phyloP scores from a whole-genome alignment of 2,329 filamentous ascomycete species.

The Macrophomina tecta region DNA sequence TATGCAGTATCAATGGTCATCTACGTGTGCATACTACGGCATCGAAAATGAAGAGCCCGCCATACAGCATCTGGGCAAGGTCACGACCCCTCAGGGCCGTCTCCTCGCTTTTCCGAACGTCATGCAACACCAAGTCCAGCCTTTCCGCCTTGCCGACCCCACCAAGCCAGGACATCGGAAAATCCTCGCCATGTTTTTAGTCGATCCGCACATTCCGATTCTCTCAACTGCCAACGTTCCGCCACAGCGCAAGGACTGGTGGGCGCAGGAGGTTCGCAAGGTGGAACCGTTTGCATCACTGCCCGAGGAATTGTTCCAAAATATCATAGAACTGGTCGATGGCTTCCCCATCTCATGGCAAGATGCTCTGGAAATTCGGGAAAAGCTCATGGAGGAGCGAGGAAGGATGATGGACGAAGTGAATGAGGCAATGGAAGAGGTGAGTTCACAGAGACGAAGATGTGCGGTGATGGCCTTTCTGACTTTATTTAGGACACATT shows the following conservation, averaged over 20 bases:
- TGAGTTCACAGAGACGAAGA: background rate
- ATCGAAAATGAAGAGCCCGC: slow-evolving; percentile 43
- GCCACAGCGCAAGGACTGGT: slow-evolving; percentile 58
- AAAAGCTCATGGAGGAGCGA: slow-evolving; percentile 27
- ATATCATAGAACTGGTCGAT: slow-evolving; percentile 20
- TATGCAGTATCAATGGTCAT: slow-evolving; percentile 39
- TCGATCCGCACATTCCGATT: slow-evolving; percentile 61
- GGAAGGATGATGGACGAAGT: slow-evolving; percentile 29
- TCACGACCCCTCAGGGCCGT: slow-evolving; percentile 55
- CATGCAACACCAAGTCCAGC: slow-evolving; percentile 58
- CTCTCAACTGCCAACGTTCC: slow-evolving; percentile 59
- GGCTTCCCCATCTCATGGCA: slow-evolving; percentile 30
- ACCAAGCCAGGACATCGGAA: slow-evolving; percentile 61
- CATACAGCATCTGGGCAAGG: slow-evolving; percentile 56
- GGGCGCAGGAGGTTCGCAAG: slow-evolving; percentile 34
- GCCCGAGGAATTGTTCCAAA: background rate
- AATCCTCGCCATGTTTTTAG: slow-evolving; percentile 64
- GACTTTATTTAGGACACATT: slow-evolving; percentile 21
- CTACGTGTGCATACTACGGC: slow-evolving; percentile 42
- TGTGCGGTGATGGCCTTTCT: background rate
- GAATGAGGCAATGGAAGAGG: slow-evolving; percentile 27
- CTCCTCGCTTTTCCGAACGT: slow-evolving; percentile 63
- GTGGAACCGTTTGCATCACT: background rate
- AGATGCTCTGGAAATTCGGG: slow-evolving; percentile 27
- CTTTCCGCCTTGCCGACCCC: slow-evolving; percentile 58